Evolutionary conservation across 1,284 basidiomycete species (phyloP), one percentile per base, ranked within the genome.

Genomic region (Tilletia horrida): DNA sequence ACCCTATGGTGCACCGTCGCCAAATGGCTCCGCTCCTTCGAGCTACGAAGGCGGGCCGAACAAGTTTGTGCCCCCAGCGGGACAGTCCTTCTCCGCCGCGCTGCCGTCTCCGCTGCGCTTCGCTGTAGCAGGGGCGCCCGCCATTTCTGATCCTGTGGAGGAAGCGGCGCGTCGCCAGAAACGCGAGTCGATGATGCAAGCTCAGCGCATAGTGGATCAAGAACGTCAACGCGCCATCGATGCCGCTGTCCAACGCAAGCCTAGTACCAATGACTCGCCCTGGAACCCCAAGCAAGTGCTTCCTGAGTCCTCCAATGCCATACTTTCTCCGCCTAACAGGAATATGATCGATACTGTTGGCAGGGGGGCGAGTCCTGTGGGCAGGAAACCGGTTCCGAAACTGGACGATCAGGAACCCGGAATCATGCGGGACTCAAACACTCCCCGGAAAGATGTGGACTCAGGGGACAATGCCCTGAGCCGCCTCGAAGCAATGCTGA

Each of bases 201-300:
- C 79, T 8, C 69, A 71, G 13, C 66, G 68, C n/a, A 77, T 81
- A 50, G 74, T 80, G 61, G 79, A 81, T 45, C 64, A 70, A 43
- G 78, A 81, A 66, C 67, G 76, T 9, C 66, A 69, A 50, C 40
- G 67, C 16, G 52, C 66, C 42, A 76, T 77, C 42, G 65, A 69
- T 61, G 64, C 47, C 7, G 66, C 68, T 1, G 64, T 23, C 0
- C 68, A 14, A 68, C 68, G 52, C 23, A 65, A 13, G 66, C 71
- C 3, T 62, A 64, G 27, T 68, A 70, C 57, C 66, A 21, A 14
- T 62, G 59, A 62, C 18, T 40, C 31, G 18, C 59, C 68, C 18
- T 69, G 66, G 65, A 23, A 18, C 8, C 68, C 68, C 25, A 21
- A 45, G 25, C 68, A 69, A 40, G 68, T 59, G 16, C 25, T 69